Conservation (phyloP, 2,329 filamentous ascomycete species). For the Trichoderma aggressivum region DNA sequence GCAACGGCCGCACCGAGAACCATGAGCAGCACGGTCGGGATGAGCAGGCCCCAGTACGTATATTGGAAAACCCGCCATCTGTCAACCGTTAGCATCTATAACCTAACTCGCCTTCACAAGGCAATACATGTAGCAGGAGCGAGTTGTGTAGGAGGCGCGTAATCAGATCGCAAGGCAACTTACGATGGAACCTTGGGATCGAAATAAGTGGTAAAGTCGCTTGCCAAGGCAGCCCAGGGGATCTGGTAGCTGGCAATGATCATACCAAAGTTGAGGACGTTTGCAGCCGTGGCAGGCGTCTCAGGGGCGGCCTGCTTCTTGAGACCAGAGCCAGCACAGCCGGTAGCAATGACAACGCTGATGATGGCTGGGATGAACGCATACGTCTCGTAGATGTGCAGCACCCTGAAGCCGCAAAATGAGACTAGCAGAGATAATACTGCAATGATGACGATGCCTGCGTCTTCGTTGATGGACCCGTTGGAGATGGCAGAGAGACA, state of each 20-base stretch:
- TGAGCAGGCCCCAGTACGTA: constrained; percentile 52
- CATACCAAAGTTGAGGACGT: constrained; percentile 55
- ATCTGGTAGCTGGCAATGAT: constrained; percentile 62
- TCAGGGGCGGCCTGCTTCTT: constrained; percentile 43
- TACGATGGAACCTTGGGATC: constrained; percentile 52
- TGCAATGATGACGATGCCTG: constrained; percentile 60
- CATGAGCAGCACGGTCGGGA: constrained; percentile 59
- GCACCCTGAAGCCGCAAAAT: constrained; percentile 56
- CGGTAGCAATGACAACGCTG: constrained; percentile 52
- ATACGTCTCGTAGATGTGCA: constrained; percentile 58
- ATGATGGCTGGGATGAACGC: constrained; percentile 55
- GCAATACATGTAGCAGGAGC: too few species aligned
- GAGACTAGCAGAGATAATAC: constrained; percentile 56
- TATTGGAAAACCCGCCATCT: constrained; percentile 51
- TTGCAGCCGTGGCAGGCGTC: constrained; percentile 41
- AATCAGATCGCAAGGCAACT: constrained; percentile 22
- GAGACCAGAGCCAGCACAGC: constrained; percentile 50
- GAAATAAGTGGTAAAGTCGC: constrained; percentile 61
- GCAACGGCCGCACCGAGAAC: constrained; percentile 62
- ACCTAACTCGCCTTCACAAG: not conserved
- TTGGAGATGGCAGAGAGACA: constrained; percentile 53
- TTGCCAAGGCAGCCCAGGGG: constrained; percentile 57
- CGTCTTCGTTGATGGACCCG: constrained; percentile 47
- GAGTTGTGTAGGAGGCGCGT: not conserved
- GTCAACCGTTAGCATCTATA: constrained; percentile 7